Base-by-base conservation (phyloP, 306 rosid species). In the Medicago arabica region DNA sequence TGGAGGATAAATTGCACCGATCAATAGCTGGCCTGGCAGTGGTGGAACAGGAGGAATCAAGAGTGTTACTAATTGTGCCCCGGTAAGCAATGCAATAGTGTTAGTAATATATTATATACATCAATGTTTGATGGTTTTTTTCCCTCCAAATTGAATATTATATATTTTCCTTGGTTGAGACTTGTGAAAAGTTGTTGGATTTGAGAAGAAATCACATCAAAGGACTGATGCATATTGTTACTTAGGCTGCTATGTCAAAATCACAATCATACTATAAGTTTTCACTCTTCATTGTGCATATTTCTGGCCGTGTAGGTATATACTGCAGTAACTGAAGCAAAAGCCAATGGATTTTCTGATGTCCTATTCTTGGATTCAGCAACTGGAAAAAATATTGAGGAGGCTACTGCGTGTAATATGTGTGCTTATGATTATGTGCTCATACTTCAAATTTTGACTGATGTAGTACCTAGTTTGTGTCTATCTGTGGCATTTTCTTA, bases 41-140 rank as follows among this genome's bases (percentile, higher is more conserved):
- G 81, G 87, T 50, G 93, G 96, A 78, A 88, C 96, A 38, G 93
- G 93, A 69, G 85, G 85, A 49, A 65, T 90, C 73, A 88, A 90
- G 83, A 76, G 90, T 64, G 65, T 88, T 58, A 80, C 87, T 10
- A 90, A 90, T 72, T 90, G 88, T 78, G 73, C 93, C 25, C 87
- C 96, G 0, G 96, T 90, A 86, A 81, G 85, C 36, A 43, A 14
- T 7, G 38, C 12, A 12, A 58, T 58, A 58, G 64, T 23, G n/a
- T 0, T 58, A 23, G 3, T 2, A 58, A 12, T 58, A 58, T 23
- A 58, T 28, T 23, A 28, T 12, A n/a, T 54, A 55, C 11, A 64
- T 39, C 7, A 12, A 8, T 44, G 41, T 38, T 67, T 25, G 21
- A 67, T 21, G 6, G 17, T 28, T 41, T 28, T 54, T 63, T 54